Conservation (phyloP, 805 yeast species). For the Kodamaea sagamina region DNA sequence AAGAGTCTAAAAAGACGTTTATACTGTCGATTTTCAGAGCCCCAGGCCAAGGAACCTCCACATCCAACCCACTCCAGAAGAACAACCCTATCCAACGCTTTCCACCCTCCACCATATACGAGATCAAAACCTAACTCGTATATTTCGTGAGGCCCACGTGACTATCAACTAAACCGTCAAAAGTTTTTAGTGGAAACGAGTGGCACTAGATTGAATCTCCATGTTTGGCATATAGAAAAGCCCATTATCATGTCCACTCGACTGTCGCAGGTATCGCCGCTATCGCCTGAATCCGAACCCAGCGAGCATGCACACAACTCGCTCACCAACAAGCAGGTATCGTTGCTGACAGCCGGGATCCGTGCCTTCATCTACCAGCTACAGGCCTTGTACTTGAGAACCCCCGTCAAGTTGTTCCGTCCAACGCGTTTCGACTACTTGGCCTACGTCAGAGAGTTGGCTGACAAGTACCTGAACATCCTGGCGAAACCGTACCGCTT, state of each 20-base stretch:
- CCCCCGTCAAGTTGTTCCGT: conserved; percentile 81
- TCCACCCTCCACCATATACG: too few species aligned
- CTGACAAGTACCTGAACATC: conserved; percentile 47
- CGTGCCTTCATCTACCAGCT: conserved; percentile 81
- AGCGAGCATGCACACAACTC: conserved; percentile 1
- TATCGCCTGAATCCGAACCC: background rate
- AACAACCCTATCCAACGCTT: too few species aligned
- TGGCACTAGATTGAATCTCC: background rate
- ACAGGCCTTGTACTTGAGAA: conserved; percentile 74
- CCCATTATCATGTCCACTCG: background rate
- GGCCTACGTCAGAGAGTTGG: conserved; percentile 60
- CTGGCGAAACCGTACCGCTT: conserved; percentile 52
- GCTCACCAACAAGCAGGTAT: conserved; percentile 52
- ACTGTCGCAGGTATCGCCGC: conserved; percentile 1
- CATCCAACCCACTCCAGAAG: too few species aligned
- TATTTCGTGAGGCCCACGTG: background rate
- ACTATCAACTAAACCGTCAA: background rate
- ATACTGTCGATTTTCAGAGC: too few species aligned
- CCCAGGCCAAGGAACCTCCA: too few species aligned
- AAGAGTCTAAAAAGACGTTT: too few species aligned
- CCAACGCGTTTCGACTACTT: conserved; percentile 90
- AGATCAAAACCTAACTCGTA: background rate
- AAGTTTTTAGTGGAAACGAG: background rate
- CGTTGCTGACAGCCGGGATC: conserved; percentile 82
- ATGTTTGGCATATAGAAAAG: too few species aligned